These are phyloP conservation scores for Aschersonia sp. DNA, from an alignment of 2,329 filamentous ascomycete genomes.

Conservation along the genomic window DNA sequence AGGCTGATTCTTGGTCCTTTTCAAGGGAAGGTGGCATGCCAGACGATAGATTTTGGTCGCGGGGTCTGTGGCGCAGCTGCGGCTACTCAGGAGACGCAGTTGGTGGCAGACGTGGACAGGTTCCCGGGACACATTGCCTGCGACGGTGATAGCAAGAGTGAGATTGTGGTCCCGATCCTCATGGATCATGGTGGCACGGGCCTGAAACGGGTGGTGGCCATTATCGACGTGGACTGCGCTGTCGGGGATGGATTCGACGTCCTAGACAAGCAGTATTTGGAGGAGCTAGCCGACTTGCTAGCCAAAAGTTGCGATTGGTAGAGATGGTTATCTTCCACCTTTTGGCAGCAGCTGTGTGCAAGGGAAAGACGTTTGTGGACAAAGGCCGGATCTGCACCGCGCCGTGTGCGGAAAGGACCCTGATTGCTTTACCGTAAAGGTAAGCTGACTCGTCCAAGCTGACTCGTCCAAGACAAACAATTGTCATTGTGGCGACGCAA, in stretches of 20 bases:
- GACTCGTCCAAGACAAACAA: neutral
- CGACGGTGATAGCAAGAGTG: constrained; percentile 60
- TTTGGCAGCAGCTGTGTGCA: no score
- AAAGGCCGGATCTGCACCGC: neutral
- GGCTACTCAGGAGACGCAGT: constrained; percentile 41
- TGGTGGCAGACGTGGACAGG: constrained; percentile 53
- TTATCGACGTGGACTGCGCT: constrained; percentile 70
- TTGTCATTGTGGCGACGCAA: neutral
- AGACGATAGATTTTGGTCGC: constrained; percentile 56
- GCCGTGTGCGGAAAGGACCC: neutral
- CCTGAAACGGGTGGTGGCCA: constrained; percentile 42
- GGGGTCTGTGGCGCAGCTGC: constrained; percentile 68
- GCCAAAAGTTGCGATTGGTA: constrained; percentile 52
- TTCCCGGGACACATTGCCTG: constrained; percentile 77
- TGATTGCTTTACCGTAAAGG: neutral
- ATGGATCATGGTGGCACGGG: constrained; percentile 13
- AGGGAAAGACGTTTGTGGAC: neutral
- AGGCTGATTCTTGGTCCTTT: constrained; percentile 67
- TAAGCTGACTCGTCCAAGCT: no score
- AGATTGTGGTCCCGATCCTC: constrained; percentile 67
- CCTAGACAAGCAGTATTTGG: constrained; percentile 49
- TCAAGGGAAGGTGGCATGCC: constrained; percentile 67
- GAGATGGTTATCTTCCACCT: neutral
- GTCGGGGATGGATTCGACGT: constrained; percentile 52
- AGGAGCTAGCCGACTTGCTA: constrained; percentile 48